Base-by-base conservation (phyloP, 2,329 filamentous ascomycete species). In the Colletotrichum musicola region DNA sequence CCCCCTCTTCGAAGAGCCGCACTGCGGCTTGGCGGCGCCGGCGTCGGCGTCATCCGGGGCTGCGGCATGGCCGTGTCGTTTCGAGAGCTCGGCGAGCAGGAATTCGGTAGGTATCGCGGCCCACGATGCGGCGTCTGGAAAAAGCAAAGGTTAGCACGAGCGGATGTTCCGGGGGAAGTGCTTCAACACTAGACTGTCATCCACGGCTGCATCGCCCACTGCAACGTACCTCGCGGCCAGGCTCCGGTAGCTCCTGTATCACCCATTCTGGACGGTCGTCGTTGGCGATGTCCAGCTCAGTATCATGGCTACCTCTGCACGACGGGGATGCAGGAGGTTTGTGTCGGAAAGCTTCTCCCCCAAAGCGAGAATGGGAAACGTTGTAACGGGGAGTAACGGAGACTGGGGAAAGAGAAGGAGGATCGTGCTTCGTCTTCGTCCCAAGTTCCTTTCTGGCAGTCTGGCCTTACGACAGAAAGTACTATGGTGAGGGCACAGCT, bases 31-130 rank as follows among this genome's bases (percentile, higher is more conserved):
- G 42, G 81, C 74, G 38, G 76, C 79, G 58, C 78, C 76, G 9
- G 78, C 74, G 46, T 73, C 72, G 70, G 69, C 54, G 16, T 47
- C 44, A 1, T 22, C 53, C 16, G 10, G 16, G 9, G 6, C 38
- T 35, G 46, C 72, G 68, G 73, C 74, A 22, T 70, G 72, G 61
- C 76, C 77, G 64, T 82, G 81, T 63, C 87, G 84, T 72, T 81
- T 81, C 35, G 81, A 78, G 20, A 89, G 80, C 75, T 89, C 87
- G 71, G 84, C 84, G 55, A 84, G 81, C 56, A 89, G 82, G 46
- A 84, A 63, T 44, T 84, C 78, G 67, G 86, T 88, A 3, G 87
- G 80, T 42, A 89, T 79, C n/a, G 81, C 83, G 51, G 84, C 80
- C 85, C 86, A 83, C 35, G 77, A 75, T 27, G 56, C 66, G 46